These are phyloP conservation scores for Acrocalymma vagum DNA, from an alignment of 2,329 filamentous ascomycete species.

Conservation along the genomic window DNA sequence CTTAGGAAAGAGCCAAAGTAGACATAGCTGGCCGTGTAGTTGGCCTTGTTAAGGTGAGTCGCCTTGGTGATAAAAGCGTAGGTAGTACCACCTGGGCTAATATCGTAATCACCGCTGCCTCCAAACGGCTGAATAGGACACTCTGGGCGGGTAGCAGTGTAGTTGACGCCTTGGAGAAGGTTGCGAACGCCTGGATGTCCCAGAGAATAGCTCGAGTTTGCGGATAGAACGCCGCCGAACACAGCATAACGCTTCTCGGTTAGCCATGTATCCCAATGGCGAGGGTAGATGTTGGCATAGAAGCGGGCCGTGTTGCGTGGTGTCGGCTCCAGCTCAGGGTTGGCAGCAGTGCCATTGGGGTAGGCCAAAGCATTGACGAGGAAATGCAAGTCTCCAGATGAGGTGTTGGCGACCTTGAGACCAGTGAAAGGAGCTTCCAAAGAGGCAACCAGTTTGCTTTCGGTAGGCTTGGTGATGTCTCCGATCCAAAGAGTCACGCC, in stretches of 20 bases:
- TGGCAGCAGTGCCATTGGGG: slow-evolving; percentile 74
- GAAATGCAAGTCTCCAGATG: slow-evolving; percentile 52
- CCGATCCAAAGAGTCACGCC: slow-evolving; percentile 48
- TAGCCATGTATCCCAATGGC: slow-evolving; percentile 83
- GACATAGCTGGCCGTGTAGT: slow-evolving; percentile 82
- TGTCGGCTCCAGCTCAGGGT: slow-evolving; percentile 67
- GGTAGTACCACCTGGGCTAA: slow-evolving; percentile 70
- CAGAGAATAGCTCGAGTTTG: slow-evolving; percentile 35
- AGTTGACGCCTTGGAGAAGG: slow-evolving; percentile 70
- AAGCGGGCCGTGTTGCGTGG: slow-evolving; percentile 71
- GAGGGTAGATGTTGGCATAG: slow-evolving; percentile 78
- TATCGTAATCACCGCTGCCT: slow-evolving; percentile 78
- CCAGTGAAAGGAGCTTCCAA: slow-evolving; percentile 59
- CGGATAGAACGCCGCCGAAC: slow-evolving; percentile 71
- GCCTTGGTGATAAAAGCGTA: slow-evolving; percentile 75
- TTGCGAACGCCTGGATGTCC: slow-evolving; percentile 51
- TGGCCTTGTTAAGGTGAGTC: slow-evolving; percentile 73
- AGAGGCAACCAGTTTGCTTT: slow-evolving; percentile 42
- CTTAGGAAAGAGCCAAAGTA: slow-evolving; percentile 75
- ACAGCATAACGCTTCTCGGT: slow-evolving; percentile 75
- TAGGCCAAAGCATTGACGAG: slow-evolving; percentile 69
- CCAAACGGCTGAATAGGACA: slow-evolving; percentile 81
- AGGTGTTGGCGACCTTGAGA: slow-evolving; percentile 56
- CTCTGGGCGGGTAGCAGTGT: slow-evolving; percentile 63
- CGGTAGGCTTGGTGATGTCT: slow-evolving; percentile 35